phyloP scores from a whole-genome alignment of 2,329 filamentous ascomycete species.

The Beauveria brongniartii region DNA sequence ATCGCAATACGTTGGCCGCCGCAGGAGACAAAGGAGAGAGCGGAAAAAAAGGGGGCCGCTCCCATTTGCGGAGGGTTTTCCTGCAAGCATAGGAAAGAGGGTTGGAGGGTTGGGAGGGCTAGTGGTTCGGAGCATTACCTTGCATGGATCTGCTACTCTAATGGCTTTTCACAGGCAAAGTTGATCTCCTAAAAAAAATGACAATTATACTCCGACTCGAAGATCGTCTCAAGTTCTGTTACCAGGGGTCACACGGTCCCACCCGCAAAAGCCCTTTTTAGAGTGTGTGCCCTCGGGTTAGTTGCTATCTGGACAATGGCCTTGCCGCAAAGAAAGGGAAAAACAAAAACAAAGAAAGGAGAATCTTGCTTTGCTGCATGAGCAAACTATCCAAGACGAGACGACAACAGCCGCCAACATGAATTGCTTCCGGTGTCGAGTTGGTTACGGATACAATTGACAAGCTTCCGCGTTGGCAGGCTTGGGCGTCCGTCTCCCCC shows the following conservation, averaged over 20 bases:
- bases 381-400: slow-evolving; percentile 5
- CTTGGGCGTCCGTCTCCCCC: too few species aligned
- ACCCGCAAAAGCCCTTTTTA: not conserved
- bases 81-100: not conserved
- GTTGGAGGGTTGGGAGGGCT: not conserved
- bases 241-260: slow-evolving; percentile 6
- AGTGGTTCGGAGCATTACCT: slow-evolving; percentile 10
- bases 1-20: too few species aligned
- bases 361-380: not conserved
- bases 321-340: not conserved
- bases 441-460: slow-evolving; percentile 10
- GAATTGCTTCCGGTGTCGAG: slow-evolving; percentile 5
- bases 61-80: not conserved
- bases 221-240: slow-evolving; percentile 22
- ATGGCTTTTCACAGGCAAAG: slow-evolving; percentile 33
- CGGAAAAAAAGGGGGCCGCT: not conserved
- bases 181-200: slow-evolving; percentile 18
- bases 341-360: not conserved
- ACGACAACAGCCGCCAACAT: not conserved
- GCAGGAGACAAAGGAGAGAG: not conserved
- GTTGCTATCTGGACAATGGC: not conserved
- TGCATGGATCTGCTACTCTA: slow-evolving; percentile 35
- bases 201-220: slow-evolving; percentile 16
- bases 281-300: not conserved
- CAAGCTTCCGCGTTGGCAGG: not conserved